These are phyloP conservation scores for Irpex sp. DNA, from an alignment of 1,284 basidiomycete species.

Conservation along the genomic window DNA sequence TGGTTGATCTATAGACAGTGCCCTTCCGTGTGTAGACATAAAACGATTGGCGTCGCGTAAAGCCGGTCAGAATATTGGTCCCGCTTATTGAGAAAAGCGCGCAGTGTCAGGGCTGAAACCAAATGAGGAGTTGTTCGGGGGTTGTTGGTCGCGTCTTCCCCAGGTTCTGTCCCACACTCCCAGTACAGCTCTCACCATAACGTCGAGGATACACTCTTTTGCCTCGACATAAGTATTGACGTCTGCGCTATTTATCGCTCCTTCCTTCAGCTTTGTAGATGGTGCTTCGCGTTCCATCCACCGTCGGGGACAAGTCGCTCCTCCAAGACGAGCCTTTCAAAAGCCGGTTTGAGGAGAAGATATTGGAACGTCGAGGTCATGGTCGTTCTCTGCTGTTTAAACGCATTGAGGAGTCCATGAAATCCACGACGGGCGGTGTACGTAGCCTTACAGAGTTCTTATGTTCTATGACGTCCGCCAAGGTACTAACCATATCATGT, in stretches of 20 bases:
- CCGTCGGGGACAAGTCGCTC: slow-evolving; percentile 32
- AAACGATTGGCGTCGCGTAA: not conserved
- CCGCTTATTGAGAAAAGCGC: not conserved
- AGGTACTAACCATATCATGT: slow-evolving; percentile 2
- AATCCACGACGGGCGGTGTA: slow-evolving; percentile 10
- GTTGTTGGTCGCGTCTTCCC: not conserved
- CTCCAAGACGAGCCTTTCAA: slow-evolving; percentile 38
- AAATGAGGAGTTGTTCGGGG: not conserved
- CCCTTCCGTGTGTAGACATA: not conserved
- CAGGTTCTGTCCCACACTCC: not conserved
- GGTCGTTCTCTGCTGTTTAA: slow-evolving; percentile 1
- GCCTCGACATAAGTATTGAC: not conserved
- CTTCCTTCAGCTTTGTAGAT: slow-evolving; percentile 1
- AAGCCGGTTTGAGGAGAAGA: slow-evolving; percentile 23
- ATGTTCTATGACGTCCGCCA: not conserved
- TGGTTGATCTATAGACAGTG: not conserved
- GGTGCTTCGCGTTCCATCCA: slow-evolving; percentile 27
- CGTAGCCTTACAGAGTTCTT: slow-evolving; percentile 3
- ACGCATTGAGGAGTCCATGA: slow-evolving; percentile 12
- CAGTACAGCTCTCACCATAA: not conserved
- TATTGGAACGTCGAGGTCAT: slow-evolving; percentile 7
- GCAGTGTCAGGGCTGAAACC: not conserved
- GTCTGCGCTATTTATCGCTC: not conserved
- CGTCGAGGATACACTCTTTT: slow-evolving; percentile 5
- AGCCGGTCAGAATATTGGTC: not conserved